Conservation (phyloP, 805 yeast species). For the Hanseniaspora taiwanica region DNA sequence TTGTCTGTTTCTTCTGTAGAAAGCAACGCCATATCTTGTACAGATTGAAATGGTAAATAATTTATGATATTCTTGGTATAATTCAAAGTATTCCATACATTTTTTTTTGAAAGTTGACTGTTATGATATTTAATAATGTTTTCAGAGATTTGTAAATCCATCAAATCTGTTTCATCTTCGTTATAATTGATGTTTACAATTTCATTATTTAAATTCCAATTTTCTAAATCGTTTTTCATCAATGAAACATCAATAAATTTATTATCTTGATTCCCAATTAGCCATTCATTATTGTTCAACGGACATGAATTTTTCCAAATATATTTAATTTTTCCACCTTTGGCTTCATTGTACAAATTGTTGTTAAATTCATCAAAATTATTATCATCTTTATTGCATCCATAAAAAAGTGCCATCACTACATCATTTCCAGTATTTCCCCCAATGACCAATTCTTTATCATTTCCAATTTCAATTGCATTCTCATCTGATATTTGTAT, state of each 20-base stretch:
- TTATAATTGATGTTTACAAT: conserved; percentile 17
- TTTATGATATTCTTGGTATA: conserved; percentile 27
- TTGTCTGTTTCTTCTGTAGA: conserved; percentile 2
- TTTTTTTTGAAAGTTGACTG: conserved; percentile 13
- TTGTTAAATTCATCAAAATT: conserved; percentile 44
- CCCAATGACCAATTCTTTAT: conserved; percentile 61
- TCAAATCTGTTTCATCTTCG: conserved; percentile 23
- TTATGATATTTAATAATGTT: conserved; percentile 4
- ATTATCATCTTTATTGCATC: conserved; percentile 32
- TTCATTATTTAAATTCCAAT: conserved; percentile 30
- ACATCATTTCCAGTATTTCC: conserved; percentile 21
- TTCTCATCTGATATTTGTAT: conserved; percentile 10
- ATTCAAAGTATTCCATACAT: conserved; percentile 23
- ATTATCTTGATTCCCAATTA: conserved; percentile 2
- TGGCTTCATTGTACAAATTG: conserved; percentile 45
- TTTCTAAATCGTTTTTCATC: conserved; percentile 22
- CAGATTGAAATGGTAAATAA: conserved; percentile 25
- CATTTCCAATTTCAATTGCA: neutral
- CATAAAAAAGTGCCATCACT: conserved; percentile 56
- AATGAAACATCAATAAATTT: conserved; percentile 9
- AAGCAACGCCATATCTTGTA: conserved; percentile 2
- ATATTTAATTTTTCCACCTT: conserved; percentile 53
- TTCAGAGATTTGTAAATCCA: conserved; percentile 27
- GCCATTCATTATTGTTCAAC: no score
- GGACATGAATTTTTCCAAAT: conserved; percentile 58